phyloP scores from a whole-genome alignment of 2,329 filamentous ascomycete genomes.

The Lecanicillium sp. region DNA sequence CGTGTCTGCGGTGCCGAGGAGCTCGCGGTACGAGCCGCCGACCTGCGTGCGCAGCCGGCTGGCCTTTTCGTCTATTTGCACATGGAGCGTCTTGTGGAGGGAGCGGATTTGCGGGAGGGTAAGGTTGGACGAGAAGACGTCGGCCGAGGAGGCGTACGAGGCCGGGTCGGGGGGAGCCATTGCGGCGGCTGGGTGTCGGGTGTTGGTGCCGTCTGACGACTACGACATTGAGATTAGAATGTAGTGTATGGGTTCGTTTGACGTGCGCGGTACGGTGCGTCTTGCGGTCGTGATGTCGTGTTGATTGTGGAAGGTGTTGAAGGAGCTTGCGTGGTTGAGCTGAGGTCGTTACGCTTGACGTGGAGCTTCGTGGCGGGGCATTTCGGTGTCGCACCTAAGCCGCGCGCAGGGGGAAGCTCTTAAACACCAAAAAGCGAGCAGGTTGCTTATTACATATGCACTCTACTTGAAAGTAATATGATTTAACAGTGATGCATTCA shows the following conservation, averaged over 20 bases:
- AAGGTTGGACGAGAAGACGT: conserved; percentile 48
- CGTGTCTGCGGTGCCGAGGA: conserved; percentile 86
- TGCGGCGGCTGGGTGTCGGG: conserved; percentile 9
- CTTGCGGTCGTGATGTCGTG: not conserved
- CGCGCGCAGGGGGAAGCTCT: too few species aligned
- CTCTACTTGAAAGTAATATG: too few species aligned
- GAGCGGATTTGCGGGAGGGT: conserved; percentile 57
- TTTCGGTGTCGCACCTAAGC: too few species aligned
- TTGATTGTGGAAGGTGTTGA: not conserved
- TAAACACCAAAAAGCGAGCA: too few species aligned
- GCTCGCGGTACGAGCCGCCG: conserved; percentile 70
- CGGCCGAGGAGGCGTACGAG: conserved; percentile 35
- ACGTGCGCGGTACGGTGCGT: not conserved
- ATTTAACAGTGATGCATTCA: not conserved
- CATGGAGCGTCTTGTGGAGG: conserved; percentile 53
- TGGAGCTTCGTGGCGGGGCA: too few species aligned
- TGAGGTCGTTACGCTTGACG: too few species aligned
- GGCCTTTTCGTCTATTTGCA: conserved; percentile 54
- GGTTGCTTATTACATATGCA: too few species aligned
- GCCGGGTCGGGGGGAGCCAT: conserved; percentile 41
- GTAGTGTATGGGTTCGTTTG: too few species aligned
- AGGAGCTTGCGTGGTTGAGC: too few species aligned
- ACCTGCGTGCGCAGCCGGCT: conserved; percentile 56
- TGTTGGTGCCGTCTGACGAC: too few species aligned
- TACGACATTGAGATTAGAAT: too few species aligned